These are phyloP conservation scores for Xylaria castorea DNA, from an alignment of 495 filamentous ascomycete species.

Conservation along the genomic window DNA sequence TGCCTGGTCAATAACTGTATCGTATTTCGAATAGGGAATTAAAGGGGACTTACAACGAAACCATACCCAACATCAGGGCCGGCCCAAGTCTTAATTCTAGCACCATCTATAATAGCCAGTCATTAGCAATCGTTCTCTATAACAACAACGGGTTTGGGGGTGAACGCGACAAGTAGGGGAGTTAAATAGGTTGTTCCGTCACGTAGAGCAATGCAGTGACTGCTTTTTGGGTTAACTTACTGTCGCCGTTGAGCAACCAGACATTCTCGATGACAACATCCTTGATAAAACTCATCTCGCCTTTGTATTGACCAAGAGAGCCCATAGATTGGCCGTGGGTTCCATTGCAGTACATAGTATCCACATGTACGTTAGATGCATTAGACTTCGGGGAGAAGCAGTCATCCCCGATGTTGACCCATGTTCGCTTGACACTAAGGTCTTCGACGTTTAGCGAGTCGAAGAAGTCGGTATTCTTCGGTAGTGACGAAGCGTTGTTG, in stretches of 20 bases:
- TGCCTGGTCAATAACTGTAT: not conserved
- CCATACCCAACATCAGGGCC: slow-evolving; percentile 61
- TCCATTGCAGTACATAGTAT: slow-evolving; percentile 65
- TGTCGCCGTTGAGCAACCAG: too few species aligned
- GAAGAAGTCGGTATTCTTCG: slow-evolving; percentile 67
- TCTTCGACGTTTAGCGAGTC: slow-evolving; percentile 59
- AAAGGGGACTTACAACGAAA: slow-evolving; percentile 44
- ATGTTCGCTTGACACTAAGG: slow-evolving; percentile 55
- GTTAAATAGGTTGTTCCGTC: too few species aligned
- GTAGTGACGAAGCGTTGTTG: slow-evolving; percentile 55
- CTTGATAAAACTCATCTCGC: slow-evolving; percentile 59
- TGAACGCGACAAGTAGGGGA: too few species aligned
- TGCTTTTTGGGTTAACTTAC: too few species aligned
- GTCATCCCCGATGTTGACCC: slow-evolving; percentile 63
- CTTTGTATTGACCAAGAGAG: slow-evolving; percentile 62
- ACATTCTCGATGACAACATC: slow-evolving; percentile 64
- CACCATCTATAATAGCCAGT: slow-evolving; percentile 38
- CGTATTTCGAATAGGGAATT: not conserved
- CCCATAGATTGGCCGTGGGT: slow-evolving; percentile 66
- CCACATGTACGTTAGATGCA: slow-evolving; percentile 61
- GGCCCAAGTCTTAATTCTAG: slow-evolving; percentile 63
- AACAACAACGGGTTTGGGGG: too few species aligned
- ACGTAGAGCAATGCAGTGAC: too few species aligned
- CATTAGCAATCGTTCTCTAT: too few species aligned
- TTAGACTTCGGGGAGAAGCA: slow-evolving; percentile 68